Base-by-base conservation (phyloP, 164 flowering plant species). In the Umbilicus rupestris region DNA sequence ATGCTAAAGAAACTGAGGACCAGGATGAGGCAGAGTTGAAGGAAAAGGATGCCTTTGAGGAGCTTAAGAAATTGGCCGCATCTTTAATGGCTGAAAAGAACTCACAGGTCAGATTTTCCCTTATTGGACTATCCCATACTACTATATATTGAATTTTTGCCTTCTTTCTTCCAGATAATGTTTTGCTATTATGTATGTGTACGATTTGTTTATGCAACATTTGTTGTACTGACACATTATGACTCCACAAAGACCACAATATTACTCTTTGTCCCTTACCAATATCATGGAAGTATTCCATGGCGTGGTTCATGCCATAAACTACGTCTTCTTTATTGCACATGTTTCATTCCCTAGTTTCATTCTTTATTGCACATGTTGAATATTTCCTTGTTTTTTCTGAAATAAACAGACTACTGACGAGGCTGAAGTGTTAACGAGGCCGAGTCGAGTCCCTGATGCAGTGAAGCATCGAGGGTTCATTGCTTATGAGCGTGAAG, bases 391-490 rank as follows among this genome's bases (percentile, higher is more conserved):
- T 24, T 8, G 12, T 9, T 17, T 63, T 63, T 7, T 4, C 26
- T n/a, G 11, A 63, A 63, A 15, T 37, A 63, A 19, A 63, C 42
- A 63, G 45, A 39, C 3, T 63, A 63, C 29, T 20, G 86, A 79
- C 42, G 77, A 78, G 47, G 73, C 63, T 20, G 70, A 77, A 68
- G 41, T 67, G 46, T 2, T 46, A 24, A 78, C 70, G 63, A 86
- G 96, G 78, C 98, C 97, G 11, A 76, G 82, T 31, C 75, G 72
- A 42, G 95, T 92, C 66, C 5, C 72, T 26, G 84, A 90, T 77
- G 94, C 99, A 58, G 78, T 82, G 66, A 95, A 95, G 75, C 86
- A 90, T 74, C 75, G 99, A 16, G 99, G 99, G 55, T 95, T 95
- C 65, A 70, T 90, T 75, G 79, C 85, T 47, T 95, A 95, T 75